phyloP scores from a whole-genome alignment of 208 protist genomes.

The Wallacemonas sp. region DNA sequence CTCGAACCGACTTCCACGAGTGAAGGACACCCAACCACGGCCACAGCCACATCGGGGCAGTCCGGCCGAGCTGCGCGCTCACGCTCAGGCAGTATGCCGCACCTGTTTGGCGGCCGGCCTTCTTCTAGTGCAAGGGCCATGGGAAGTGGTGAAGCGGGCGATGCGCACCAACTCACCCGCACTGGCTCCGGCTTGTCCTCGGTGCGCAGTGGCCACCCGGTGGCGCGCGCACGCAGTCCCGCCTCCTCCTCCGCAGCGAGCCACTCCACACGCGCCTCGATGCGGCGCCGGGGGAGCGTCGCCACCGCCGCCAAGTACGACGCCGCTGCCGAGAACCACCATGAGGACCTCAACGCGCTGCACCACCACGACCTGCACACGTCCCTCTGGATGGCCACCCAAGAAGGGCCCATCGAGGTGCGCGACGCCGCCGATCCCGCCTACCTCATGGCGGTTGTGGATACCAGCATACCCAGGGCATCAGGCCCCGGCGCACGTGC shows the following conservation, averaged over 20 bases:
- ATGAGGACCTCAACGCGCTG: conserved; percentile 30
- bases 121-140: neutral
- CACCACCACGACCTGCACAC: conserved; percentile 35
- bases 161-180: neutral
- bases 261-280: conserved; percentile 1
- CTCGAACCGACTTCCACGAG: no score
- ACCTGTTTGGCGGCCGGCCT: no score
- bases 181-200: conserved; percentile 7
- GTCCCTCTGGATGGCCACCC: conserved; percentile 54
- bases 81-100: neutral
- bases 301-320: conserved; percentile 4
- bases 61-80: neutral
- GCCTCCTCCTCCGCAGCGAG: neutral
- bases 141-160: neutral
- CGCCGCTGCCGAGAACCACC: conserved; percentile 15
- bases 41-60: neutral
- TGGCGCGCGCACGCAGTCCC: conserved; percentile 1
- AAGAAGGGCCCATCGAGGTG: conserved; percentile 70
- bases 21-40: no score
- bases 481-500: no score
- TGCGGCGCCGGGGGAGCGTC: neutral
- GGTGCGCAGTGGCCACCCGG: neutral
- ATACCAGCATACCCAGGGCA: no score
- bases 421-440: conserved; percentile 44
- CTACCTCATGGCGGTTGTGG: conserved; percentile 35